These are phyloP conservation scores for Mycena venus DNA, from an alignment of 768 basidiomycete species.

Conservation along the genomic window DNA sequence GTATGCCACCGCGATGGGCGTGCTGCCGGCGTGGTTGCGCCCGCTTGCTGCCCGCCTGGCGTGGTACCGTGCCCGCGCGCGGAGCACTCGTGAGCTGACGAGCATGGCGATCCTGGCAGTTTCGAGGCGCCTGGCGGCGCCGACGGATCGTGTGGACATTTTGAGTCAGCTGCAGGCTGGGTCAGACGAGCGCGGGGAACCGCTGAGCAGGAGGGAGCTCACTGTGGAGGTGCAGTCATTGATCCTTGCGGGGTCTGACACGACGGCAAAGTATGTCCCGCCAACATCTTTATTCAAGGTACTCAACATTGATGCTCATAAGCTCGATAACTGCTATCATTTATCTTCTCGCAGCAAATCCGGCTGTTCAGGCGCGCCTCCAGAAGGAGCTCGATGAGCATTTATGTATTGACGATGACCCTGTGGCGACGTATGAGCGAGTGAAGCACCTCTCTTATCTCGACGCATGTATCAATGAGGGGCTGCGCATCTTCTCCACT, in stretches of 20 bases:
- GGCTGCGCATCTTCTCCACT: constrained; percentile 86
- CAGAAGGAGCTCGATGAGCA: constrained; percentile 83
- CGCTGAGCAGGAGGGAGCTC: constrained; percentile 84
- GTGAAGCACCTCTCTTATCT: constrained; percentile 84
- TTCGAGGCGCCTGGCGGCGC: constrained; percentile 74
- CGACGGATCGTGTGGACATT: constrained; percentile 83
- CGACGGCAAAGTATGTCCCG: constrained; percentile 84
- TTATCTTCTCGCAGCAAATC: constrained; percentile 84
- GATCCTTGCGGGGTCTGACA: constrained; percentile 91
- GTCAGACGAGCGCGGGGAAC: constrained; percentile 83
- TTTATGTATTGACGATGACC: constrained; percentile 67
- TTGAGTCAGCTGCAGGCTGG: constrained; percentile 84
- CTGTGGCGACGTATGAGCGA: constrained; percentile 71
- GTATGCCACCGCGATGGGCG: constrained; percentile 86
- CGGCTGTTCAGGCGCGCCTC: constrained; percentile 73
- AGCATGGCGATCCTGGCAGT: constrained; percentile 86
- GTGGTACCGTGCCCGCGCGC: constrained; percentile 77
- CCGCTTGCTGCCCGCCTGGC: constrained; percentile 71
- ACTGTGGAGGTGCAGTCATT: constrained; percentile 91
- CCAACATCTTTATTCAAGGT: neutral
- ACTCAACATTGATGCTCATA: neutral
- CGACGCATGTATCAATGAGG: constrained; percentile 90
- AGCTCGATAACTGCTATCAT: constrained; percentile 92
- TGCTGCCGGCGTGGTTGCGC: constrained; percentile 78
- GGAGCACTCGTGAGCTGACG: constrained; percentile 77